Evolutionary conservation across 495 filamentous ascomycete genomes (phyloP), one percentile per base, ranked within the genome.

Genomic region (Polyplosphaeria fusca): DNA sequence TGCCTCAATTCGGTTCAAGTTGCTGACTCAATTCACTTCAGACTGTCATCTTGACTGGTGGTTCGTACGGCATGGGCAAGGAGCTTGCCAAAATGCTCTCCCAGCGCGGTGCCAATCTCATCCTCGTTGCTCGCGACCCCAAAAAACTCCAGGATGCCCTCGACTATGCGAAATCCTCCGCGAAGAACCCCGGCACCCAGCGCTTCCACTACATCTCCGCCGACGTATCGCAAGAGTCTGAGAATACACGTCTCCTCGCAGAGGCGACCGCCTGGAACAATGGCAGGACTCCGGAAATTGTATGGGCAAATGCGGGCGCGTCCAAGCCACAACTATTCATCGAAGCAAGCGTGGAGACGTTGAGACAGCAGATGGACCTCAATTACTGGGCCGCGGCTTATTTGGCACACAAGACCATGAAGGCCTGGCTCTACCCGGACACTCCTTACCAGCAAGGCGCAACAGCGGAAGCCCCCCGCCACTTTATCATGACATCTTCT

Each of bases 331-430:
- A 82, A 4, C 85, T 92, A 64, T 97, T 94, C 77, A 68, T 88
- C 55, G 88, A 95, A 54, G 80, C 79, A 14, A 72, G 81, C 20
- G 66, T 86, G n/a, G 68, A 82, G 20, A 76, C 76, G 12, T 72
- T 92, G 52, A 79, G 84, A 20, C 72, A 79, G 63, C 90, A 95
- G 72, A 95, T 96, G 83, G 86, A 91, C 68, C 83, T 87, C 38
- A 93, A 97, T 68, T 98, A 90, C 75, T 94, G 87, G 78, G 86
- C 90, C 30, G 82, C 82, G n/a, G 86, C 86, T 38, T 89, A 95
- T 68, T 87, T 91, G 65, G 87, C 91, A 37, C 89, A 94, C 67
- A 78, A 81, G 19, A 81, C 81, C 11, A 70, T 90, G 18, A 74
- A 72, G 24, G 70, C 77, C 42, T 84, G 86, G 79, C 80, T 87